These are phyloP conservation scores for Mycena floridula DNA, from an alignment of 768 basidiomycete species.

Conservation along the genomic window DNA sequence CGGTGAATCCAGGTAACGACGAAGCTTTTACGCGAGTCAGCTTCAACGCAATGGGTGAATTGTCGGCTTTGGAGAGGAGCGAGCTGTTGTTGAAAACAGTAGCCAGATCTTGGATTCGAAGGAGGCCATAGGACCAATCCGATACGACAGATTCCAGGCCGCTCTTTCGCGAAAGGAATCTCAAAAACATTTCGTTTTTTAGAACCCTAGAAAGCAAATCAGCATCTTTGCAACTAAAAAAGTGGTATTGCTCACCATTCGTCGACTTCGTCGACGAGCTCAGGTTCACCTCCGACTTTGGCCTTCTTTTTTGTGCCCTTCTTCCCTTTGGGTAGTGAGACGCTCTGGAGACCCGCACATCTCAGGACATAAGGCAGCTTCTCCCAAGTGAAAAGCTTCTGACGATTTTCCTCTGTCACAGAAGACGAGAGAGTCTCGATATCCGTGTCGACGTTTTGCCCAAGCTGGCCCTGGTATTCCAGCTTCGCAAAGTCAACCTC, in stretches of 20 bases:
- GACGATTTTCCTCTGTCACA: too few species aligned
- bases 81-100: neutral
- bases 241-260: slow-evolving; percentile 7
- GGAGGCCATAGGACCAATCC: slow-evolving; percentile 8
- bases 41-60: slow-evolving; percentile 2
- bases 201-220: slow-evolving; percentile 9
- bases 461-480: too few species aligned
- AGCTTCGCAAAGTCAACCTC: too few species aligned
- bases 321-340: neutral
- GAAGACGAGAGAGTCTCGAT: too few species aligned
- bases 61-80: neutral
- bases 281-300: slow-evolving; percentile 7
- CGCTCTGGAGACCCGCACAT: too few species aligned
- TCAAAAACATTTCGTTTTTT: slow-evolving; percentile 8
- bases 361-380: too few species aligned
- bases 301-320: slow-evolving; percentile 7
- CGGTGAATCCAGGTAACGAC: slow-evolving; percentile 8
- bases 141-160: neutral
- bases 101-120: slow-evolving; percentile 5
- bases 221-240: neutral
- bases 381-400: too few species aligned
- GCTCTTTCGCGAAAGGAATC: slow-evolving; percentile 7
- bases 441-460: too few species aligned
- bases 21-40: neutral
- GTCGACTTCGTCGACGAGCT: slow-evolving; percentile 10